Percentiles rank a stretch among this genome's conserved stretches.
Conservation (phyloP, 179 eudicot species). For the Spergularia azorica region DNA sequence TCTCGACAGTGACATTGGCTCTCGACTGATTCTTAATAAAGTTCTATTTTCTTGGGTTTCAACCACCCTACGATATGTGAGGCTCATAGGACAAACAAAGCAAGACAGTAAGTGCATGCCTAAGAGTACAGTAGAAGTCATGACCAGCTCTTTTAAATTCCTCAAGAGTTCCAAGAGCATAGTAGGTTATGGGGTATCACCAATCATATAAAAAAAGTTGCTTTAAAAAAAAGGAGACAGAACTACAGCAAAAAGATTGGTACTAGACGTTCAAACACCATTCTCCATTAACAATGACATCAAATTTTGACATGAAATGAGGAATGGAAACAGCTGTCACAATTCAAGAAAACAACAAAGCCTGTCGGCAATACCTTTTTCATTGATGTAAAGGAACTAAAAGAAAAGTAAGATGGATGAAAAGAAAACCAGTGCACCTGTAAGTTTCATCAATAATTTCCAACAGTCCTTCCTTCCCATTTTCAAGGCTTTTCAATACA, state of each 20-base stretch:
- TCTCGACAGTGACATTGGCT: background rate
- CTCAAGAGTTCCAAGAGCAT: too few species aligned
- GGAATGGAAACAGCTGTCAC: background rate
- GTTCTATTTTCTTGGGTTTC: background rate
- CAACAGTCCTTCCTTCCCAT: constrained; percentile 41
- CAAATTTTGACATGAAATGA: background rate
- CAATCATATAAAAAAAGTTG: too few species aligned
- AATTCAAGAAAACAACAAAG: background rate
- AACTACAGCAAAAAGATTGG: background rate
- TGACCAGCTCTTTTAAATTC: background rate
- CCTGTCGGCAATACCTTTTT: background rate
- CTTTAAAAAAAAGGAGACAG: background rate
- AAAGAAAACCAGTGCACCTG: constrained; percentile 31
- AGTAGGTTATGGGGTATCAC: too few species aligned
- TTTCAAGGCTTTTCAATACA: constrained; percentile 34
- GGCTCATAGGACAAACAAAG: background rate
- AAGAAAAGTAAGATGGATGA: background rate
- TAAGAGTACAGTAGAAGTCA: background rate
- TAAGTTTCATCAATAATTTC: constrained; percentile 39
- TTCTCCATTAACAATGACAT: background rate
- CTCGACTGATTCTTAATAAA: background rate
- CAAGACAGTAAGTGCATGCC: background rate
- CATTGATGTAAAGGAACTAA: background rate
- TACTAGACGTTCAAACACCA: background rate
- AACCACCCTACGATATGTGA: background rate